phyloP scores from a whole-genome alignment of 1,284 basidiomycete species.

The Stereum hirsutum region DNA sequence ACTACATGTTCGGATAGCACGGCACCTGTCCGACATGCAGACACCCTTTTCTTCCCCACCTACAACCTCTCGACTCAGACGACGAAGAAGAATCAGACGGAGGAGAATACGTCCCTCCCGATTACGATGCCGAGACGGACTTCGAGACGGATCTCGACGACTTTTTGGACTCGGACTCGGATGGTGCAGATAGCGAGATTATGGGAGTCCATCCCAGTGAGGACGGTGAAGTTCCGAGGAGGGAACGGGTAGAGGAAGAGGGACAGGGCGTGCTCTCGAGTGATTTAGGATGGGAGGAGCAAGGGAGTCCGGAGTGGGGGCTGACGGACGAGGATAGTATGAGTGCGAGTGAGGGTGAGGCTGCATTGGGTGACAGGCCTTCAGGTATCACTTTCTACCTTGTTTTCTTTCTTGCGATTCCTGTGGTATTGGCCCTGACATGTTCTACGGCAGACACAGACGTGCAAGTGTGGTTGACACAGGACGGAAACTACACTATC shows the following conservation, averaged over 20 bases:
- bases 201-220: constrained; percentile 21
- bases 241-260: too few species aligned
- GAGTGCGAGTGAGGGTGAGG: constrained; percentile 12
- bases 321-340: constrained; percentile 14
- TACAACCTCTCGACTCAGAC: constrained; percentile 43
- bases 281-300: constrained; percentile 7
- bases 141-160: constrained; percentile 34
- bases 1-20: constrained; percentile 30
- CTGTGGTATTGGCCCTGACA: background rate
- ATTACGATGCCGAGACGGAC: constrained; percentile 28
- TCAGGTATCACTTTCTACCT: constrained; percentile 5
- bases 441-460: constrained; percentile 4
- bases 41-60: constrained; percentile 40
- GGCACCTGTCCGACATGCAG: constrained; percentile 66
- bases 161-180: constrained; percentile 27
- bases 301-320: constrained; percentile 10
- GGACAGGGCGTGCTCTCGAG: background rate
- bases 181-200: constrained; percentile 30
- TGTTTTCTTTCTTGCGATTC: background rate
- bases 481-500: constrained; percentile 13
- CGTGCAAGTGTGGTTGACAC: constrained; percentile 10
- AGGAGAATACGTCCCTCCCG: constrained; percentile 52
- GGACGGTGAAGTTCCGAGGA: background rate
- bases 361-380: constrained; percentile 5
- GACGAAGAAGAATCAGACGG: constrained; percentile 59